Conservation (phyloP, 140 eudicot species). For the Stevia rebaudiana region DNA sequence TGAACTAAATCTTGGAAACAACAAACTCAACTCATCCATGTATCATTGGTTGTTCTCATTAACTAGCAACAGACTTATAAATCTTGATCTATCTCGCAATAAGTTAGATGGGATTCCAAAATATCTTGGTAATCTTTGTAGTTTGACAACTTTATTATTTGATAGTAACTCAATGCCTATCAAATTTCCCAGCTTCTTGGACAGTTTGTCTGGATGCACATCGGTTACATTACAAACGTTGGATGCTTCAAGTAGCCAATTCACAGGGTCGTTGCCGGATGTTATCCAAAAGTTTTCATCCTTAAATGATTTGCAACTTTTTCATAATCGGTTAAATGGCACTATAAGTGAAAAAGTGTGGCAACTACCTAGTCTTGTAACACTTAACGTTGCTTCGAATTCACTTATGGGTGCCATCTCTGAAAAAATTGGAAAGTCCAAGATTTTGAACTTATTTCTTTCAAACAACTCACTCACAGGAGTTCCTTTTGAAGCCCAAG, state of each 20-base stretch:
- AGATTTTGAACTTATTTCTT: neutral
- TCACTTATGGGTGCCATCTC: neutral
- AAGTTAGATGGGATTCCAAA: slow-evolving; percentile 1
- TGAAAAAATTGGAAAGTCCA: neutral
- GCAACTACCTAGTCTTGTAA: neutral
- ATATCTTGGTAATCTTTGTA: neutral
- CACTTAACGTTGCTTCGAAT: neutral
- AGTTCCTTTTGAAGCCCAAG: neutral
- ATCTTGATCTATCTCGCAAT: neutral
- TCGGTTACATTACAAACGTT: neutral
- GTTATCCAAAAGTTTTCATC: slow-evolving; percentile 4
- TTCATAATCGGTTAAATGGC: neutral
- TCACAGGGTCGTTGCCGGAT: neutral
- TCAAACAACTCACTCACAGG: neutral
- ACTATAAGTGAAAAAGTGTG: neutral
- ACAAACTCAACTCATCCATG: neutral
- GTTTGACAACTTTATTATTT: neutral
- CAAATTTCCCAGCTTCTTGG: neutral
- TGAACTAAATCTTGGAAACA: neutral
- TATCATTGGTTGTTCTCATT: neutral
- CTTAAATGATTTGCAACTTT: neutral
- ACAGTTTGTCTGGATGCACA: slow-evolving; percentile 3
- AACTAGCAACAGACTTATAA: neutral
- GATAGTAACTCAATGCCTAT: neutral
- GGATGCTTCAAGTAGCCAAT: neutral